These are phyloP conservation scores for Chaetomiaceae sp. DNA, from an alignment of 2,329 filamentous ascomycete species.

Conservation along the genomic window DNA sequence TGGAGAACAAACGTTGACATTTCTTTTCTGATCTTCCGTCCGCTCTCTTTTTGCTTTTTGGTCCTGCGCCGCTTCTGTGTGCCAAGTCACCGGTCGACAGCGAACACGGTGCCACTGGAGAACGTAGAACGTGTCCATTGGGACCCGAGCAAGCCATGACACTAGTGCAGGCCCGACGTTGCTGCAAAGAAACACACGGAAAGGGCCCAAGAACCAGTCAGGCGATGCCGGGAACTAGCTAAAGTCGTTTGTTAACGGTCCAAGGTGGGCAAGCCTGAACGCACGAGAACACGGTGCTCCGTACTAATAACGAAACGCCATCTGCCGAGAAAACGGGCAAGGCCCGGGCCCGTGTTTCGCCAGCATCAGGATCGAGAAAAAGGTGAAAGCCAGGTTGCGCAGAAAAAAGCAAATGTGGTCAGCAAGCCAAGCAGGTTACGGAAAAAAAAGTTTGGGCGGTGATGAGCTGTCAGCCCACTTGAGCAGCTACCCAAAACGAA, in stretches of 20 bases:
- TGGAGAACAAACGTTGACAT: constrained; percentile 1
- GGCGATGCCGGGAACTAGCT: too few relatives aligned
- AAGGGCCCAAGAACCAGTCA: too few relatives aligned
- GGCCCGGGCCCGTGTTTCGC: constrained; percentile 1
- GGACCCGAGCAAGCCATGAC: constrained; percentile 22
- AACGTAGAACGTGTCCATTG: constrained; percentile 22
- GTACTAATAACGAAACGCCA: too few relatives aligned
- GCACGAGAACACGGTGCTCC: constrained; percentile 13
- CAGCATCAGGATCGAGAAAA: too few relatives aligned
- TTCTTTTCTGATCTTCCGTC: constrained; percentile 12
- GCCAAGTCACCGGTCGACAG: constrained; percentile 24
- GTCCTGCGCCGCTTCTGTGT: constrained; percentile 19
- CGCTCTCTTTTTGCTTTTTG: constrained; percentile 9
- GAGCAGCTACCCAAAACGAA: constrained; percentile 15
- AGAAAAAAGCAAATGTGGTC: constrained; percentile 24
- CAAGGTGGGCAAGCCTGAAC: too few relatives aligned
- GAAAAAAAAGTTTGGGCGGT: constrained; percentile 4
- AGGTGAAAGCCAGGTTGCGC: constrained; percentile 3
- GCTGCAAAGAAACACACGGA: constrained; percentile 1
- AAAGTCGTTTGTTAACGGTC: too few relatives aligned
- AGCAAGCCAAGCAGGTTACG: too few relatives aligned
- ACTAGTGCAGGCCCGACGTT: constrained; percentile 14
- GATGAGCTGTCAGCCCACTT: constrained; percentile 18
- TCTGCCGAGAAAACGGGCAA: constrained; percentile 1
- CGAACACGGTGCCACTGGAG: constrained; percentile 20